Evolutionary conservation across 805 yeast species (phyloP).

Genomic region (Nakazawaea siamensis): DNA sequence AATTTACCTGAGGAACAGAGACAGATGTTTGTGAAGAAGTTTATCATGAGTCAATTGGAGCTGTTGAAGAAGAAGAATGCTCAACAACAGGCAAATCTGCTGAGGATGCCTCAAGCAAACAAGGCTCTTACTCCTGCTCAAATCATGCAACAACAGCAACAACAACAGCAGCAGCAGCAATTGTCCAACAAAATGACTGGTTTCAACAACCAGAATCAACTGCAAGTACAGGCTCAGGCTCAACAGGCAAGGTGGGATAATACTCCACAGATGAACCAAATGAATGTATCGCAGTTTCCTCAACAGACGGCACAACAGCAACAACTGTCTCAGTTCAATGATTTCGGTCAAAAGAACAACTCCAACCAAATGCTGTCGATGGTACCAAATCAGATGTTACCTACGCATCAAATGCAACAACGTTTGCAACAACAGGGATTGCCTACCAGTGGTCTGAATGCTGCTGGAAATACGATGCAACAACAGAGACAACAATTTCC

Average conservation of each 20-base stretch:
- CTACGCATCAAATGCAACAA: conserved; percentile 13
- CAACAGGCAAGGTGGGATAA: conserved; percentile 12
- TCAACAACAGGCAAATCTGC: conserved; percentile 14
- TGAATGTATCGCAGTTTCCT: conserved; percentile 11
- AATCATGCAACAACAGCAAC: conserved; percentile 13
- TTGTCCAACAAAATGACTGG: conserved; percentile 12
- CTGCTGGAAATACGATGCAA: conserved; percentile 9
- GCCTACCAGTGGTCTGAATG: conserved; percentile 10
- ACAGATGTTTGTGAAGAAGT: conserved; percentile 24
- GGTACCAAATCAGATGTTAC: conserved; percentile 7
- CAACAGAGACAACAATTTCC: conserved; percentile 11
- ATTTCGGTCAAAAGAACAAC: conserved; percentile 13
- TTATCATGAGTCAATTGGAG: conserved; percentile 18
- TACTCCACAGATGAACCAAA: conserved; percentile 14
- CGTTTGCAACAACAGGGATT: conserved; percentile 17
- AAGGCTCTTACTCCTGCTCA: conserved; percentile 7
- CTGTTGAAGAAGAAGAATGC: conserved; percentile 6
- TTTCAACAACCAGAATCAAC: conserved; percentile 14
- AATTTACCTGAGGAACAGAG: conserved; percentile 26
- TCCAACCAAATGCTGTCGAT: conserved; percentile 11
- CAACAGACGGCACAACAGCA: conserved; percentile 12
- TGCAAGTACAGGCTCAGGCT: conserved; percentile 15
- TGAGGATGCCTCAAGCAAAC: conserved; percentile 13
- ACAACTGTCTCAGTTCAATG: conserved; percentile 11
- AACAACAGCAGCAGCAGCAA: conserved; percentile 14